A percentile compares a stretch with the other conserved stretches of the same genome.
Evolutionary conservation across 495 filamentous ascomycete genomes (phyloP).

Genomic region (Penicillium subrubescens): DNA sequence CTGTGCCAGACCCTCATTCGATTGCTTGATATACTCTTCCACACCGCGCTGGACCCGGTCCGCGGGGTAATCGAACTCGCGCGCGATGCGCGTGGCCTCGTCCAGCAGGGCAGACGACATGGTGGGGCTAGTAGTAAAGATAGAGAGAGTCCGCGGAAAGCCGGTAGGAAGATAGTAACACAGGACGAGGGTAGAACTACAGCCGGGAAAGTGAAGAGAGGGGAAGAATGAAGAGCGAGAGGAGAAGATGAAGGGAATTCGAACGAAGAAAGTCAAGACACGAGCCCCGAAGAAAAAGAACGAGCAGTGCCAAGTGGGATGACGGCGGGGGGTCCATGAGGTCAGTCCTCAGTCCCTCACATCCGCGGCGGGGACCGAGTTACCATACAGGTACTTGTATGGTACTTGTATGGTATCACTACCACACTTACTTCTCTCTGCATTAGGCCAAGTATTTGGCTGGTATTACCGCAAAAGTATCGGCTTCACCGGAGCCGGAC

Average conservation of each 20-base stretch:
- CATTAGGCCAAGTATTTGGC: neutral
- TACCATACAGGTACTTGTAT: neutral
- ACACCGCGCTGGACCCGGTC: constrained; percentile 79
- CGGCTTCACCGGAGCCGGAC: constrained; percentile 4
- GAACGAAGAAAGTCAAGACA: constrained; percentile 12
- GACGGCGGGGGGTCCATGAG: constrained; percentile 39
- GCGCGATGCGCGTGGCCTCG: constrained; percentile 75
- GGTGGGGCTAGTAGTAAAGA: constrained; percentile 17
- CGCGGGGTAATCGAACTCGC: constrained; percentile 82
- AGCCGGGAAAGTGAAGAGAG: constrained; percentile 7
- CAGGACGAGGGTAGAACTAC: neutral
- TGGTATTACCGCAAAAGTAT: neutral
- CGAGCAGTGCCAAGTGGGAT: constrained; percentile 18
- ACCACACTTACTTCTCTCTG: neutral
- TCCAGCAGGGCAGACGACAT: constrained; percentile 60
- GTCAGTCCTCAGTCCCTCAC: constrained; percentile 28
- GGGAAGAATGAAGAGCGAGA: constrained; percentile 10
- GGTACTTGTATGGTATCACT: neutral
- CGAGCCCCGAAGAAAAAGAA: constrained; percentile 17
- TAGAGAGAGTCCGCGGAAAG: constrained; percentile 2
- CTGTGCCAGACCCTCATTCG: constrained; percentile 82
- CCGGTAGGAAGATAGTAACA: neutral
- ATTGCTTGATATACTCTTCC: constrained; percentile 80
- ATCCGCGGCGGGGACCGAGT: neutral
- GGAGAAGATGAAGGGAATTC: constrained; percentile 8